A percentile compares a stretch with the other conserved stretches of the same genome.
These are phyloP conservation scores for Fraxinus nigra DNA, from an alignment of 305 asterid genomes.

Conservation along the genomic window DNA sequence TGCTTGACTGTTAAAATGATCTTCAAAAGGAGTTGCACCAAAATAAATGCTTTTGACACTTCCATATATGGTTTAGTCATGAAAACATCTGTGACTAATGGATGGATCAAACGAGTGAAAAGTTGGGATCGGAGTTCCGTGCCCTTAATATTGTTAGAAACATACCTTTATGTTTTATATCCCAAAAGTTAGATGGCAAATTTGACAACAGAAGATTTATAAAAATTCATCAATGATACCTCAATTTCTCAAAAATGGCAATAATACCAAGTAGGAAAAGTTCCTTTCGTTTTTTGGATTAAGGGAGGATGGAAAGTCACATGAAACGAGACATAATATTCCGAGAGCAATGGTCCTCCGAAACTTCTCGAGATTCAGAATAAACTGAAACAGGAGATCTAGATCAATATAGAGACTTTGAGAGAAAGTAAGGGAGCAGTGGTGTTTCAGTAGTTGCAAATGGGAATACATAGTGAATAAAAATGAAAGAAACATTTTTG, in stretches of 20 bases:
- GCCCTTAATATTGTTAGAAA: background rate
- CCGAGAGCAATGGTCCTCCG: background rate
- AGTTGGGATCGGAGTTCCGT: background rate
- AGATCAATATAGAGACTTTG: slow-evolving; percentile 6
- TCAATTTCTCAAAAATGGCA: background rate
- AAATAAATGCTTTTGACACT: slow-evolving; percentile 6
- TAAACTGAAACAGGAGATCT: background rate
- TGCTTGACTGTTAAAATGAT: background rate
- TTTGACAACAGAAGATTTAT: background rate
- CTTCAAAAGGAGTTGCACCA: background rate
- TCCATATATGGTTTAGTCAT: slow-evolving; percentile 10
- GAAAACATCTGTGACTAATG: background rate
- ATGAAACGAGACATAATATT: background rate
- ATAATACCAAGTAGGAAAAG: background rate
- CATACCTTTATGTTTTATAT: background rate
- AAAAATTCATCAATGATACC: background rate
- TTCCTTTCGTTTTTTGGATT: background rate
- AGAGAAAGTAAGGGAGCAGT: slow-evolving; percentile 3
- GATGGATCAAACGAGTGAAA: background rate
- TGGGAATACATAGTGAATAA: background rate
- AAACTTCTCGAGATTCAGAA: slow-evolving; percentile 6
- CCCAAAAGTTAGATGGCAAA: background rate
- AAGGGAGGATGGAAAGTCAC: background rate
- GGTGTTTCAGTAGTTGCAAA: background rate
- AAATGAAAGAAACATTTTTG: background rate